Conservation (phyloP, 2,329 filamentous ascomycete species). For the Alternaria angustiovoidea region DNA sequence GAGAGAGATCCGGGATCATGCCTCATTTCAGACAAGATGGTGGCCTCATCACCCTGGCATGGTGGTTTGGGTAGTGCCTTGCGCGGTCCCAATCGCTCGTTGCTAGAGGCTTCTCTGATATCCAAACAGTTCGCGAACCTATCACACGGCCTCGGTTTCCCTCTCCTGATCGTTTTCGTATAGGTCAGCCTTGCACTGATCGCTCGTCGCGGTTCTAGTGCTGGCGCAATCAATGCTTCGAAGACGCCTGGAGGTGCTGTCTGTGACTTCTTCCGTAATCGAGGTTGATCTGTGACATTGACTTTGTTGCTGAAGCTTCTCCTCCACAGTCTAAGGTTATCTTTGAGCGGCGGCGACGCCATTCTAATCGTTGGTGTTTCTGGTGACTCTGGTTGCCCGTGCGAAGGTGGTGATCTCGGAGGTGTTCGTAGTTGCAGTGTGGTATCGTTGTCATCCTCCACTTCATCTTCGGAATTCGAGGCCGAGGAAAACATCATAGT, state of each 20-base stretch:
- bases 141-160: neutral
- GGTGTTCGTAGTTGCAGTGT: slow-evolving; percentile 7
- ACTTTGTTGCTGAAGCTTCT: slow-evolving; percentile 19
- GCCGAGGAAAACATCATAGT: slow-evolving; percentile 17
- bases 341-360: slow-evolving; percentile 11
- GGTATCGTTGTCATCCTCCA: slow-evolving; percentile 19
- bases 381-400: slow-evolving; percentile 5
- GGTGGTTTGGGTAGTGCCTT: slow-evolving; percentile 2
- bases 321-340: neutral
- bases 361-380: slow-evolving; percentile 15
- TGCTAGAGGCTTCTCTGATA: slow-evolving; percentile 5
- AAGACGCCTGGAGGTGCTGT: slow-evolving; percentile 32
- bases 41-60: slow-evolving; percentile 4
- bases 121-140: slow-evolving; percentile 1
- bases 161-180: slow-evolving; percentile 10
- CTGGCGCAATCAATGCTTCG: slow-evolving; percentile 10
- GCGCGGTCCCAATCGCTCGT: slow-evolving; percentile 7
- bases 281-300: slow-evolving; percentile 17
- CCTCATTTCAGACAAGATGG: slow-evolving; percentile 1
- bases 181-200: slow-evolving; percentile 32
- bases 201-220: slow-evolving; percentile 37
- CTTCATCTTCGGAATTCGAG: slow-evolving; percentile 20
- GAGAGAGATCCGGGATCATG: slow-evolving; percentile 23
- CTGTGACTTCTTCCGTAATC: slow-evolving; percentile 26
- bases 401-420: slow-evolving; percentile 2